Evolutionary conservation across 2,329 filamentous ascomycete genomes (phyloP).

Genomic region (Didymella exigua): DNA sequence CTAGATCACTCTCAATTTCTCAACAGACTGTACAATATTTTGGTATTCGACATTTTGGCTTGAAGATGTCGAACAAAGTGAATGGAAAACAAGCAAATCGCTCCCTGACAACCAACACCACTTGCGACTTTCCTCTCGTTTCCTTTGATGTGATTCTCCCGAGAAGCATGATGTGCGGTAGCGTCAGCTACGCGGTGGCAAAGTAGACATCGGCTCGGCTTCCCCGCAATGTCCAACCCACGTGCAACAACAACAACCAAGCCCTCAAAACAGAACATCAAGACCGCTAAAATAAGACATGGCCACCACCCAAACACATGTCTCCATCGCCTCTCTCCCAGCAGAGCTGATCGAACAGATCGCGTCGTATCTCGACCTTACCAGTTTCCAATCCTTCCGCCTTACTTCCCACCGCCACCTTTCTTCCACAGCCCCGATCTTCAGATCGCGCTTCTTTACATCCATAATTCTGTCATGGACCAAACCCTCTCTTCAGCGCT

Average conservation of each 20-base stretch:
- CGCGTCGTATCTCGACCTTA: background rate
- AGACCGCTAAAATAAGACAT: background rate
- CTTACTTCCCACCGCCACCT: background rate
- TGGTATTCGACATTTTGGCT: background rate
- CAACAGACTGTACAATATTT: background rate
- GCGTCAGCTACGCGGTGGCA: slow-evolving; percentile 11
- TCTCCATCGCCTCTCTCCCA: background rate
- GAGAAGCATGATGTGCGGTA: background rate
- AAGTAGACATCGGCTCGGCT: slow-evolving; percentile 20
- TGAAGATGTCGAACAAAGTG: background rate
- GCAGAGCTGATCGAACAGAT: background rate
- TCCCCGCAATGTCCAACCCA: slow-evolving; percentile 19
- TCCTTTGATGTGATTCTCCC: background rate
- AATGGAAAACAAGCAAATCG: background rate
- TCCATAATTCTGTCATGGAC: slow-evolving; percentile 1
- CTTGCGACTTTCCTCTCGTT: background rate
- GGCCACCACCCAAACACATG: background rate
- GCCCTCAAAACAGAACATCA: background rate
- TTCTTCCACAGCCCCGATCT: background rate
- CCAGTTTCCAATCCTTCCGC: background rate
- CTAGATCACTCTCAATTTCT: background rate
- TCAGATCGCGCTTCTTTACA: slow-evolving; percentile 5
- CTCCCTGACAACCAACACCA: background rate
- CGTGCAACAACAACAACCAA: background rate
- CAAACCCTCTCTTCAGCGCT: background rate